Conservation (phyloP, 768 basidiomycete genomes). For the Suillus tomentosus region DNA sequence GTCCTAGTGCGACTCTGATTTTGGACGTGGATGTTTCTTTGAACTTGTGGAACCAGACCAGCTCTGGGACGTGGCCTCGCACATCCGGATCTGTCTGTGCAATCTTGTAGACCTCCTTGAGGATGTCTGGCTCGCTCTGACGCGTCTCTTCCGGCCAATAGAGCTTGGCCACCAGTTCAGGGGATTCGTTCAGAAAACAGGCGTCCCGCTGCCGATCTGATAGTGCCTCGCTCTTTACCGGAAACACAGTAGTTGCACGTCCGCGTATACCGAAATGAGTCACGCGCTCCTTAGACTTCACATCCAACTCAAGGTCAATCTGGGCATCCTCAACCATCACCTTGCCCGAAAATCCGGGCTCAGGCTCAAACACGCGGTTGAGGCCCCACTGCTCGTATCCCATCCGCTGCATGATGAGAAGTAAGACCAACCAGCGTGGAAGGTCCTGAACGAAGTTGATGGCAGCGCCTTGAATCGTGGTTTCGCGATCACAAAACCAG, state of each 20-base stretch:
- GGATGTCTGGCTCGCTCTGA: background rate
- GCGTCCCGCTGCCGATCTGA: background rate
- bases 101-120: background rate
- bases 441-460: too few relatives aligned
- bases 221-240: background rate
- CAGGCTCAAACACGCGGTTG: background rate
- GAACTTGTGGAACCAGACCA: background rate
- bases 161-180: background rate
- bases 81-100: background rate
- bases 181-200: background rate
- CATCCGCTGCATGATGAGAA: constrained; percentile 18
- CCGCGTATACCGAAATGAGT: constrained; percentile 14
- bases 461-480: too few relatives aligned
- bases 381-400: constrained; percentile 16
- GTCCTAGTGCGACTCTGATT: background rate
- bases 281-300: background rate
- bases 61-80: background rate
- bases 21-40: background rate
- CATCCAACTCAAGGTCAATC: constrained; percentile 1
- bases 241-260: constrained; percentile 15
- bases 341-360: background rate
- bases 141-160: background rate
- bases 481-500: too few relatives aligned
- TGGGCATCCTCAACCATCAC: background rate
- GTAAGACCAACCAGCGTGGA: constrained; percentile 10